A percentile compares a stretch with the other conserved stretches of the same genome.
Evolutionary conservation across 1,139 yeast genomes (phyloP).

Genomic region (Geotrichum carabidarum): DNA sequence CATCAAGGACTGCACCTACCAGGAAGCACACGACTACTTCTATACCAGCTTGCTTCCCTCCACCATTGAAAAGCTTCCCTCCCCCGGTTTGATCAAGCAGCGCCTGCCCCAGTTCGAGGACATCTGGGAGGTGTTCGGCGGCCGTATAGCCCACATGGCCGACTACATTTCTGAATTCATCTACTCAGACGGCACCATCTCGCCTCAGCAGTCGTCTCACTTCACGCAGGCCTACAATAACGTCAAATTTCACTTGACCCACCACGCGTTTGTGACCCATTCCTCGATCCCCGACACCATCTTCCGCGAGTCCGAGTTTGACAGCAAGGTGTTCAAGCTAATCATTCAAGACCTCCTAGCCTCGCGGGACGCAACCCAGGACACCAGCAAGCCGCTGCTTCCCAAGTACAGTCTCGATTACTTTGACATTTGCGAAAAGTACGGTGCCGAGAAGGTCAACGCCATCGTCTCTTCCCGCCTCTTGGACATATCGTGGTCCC

Average conservation of each 20-base stretch:
- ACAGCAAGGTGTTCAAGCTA: constrained; percentile 7
- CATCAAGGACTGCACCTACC: constrained; percentile 22
- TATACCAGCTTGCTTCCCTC: constrained; percentile 18
- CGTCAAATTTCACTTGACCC: constrained; percentile 18
- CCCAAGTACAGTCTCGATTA: constrained; percentile 18
- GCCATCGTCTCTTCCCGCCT: constrained; percentile 20
- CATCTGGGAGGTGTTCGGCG: constrained; percentile 25
- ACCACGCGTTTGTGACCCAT: constrained; percentile 16
- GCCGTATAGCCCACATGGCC: constrained; percentile 22
- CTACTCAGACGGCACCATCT: constrained; percentile 21
- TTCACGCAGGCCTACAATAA: constrained; percentile 20
- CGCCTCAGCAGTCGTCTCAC: constrained; percentile 20
- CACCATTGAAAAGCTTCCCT: constrained; percentile 21
- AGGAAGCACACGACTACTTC: constrained; percentile 18
- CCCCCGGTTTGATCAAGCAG: constrained; percentile 22
- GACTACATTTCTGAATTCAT: constrained; percentile 24
- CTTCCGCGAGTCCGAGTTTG: constrained; percentile 8
- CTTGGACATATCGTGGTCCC: constrained; percentile 22
- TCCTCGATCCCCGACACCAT: constrained; percentile 8
- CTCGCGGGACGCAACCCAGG: constrained; percentile 3
- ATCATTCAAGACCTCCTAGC: constrained; percentile 13
- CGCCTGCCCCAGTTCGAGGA: constrained; percentile 21
- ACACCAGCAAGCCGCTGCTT: not conserved
- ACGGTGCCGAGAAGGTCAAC: constrained; percentile 20
- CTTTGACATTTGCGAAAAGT: constrained; percentile 20